These are phyloP conservation scores for Rhizopogon rudus DNA, from an alignment of 768 basidiomycete genomes.

Conservation along the genomic window DNA sequence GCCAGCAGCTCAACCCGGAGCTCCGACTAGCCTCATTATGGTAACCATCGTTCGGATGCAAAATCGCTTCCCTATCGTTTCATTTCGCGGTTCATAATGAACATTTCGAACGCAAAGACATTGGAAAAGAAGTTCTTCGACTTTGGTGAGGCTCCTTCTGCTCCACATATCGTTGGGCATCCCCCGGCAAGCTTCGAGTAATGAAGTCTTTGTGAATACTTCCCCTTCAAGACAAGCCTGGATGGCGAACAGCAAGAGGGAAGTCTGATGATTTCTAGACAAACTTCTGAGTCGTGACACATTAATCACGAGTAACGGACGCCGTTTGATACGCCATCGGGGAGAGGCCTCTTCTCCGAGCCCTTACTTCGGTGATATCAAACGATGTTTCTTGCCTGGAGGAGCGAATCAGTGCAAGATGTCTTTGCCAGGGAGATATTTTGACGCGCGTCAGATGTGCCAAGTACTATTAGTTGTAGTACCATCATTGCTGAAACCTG, in stretches of 20 bases:
- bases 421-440: neutral
- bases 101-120: neutral
- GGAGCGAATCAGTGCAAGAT: neutral
- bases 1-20: neutral
- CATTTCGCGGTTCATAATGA: neutral
- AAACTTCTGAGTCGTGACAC: neutral
- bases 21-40: neutral
- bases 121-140: neutral
- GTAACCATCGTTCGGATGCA: neutral
- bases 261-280: neutral
- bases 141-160: neutral
- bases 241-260: neutral
- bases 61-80: neutral
- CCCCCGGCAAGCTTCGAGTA: neutral
- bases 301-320: neutral
- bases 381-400: neutral
- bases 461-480: neutral
- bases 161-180: neutral
- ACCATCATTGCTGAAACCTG: neutral
- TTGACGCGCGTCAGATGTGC: neutral
- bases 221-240: neutral
- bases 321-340: neutral
- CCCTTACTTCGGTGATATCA: neutral
- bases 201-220: neutral
- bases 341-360: neutral